Base-by-base conservation (phyloP, 176 grass and related monocot genomes). In the Guadua angustifolia region DNA sequence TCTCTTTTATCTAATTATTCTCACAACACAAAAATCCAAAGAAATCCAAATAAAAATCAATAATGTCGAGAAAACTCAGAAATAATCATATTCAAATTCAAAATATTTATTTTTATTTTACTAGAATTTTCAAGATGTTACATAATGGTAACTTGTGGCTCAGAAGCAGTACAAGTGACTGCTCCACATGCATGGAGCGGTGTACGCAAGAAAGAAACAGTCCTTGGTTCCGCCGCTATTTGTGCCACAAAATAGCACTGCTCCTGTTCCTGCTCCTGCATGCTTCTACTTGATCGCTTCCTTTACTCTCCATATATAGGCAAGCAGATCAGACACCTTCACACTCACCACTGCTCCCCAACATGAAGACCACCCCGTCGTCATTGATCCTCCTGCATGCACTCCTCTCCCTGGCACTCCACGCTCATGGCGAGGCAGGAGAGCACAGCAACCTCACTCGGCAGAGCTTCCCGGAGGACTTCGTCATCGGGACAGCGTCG, bases 401-500 rank as follows among this genome's bases (percentile, higher is more conserved):
- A 1, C 2, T 44, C 22, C 72, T 86, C 15, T 72, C 78, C 35
- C 25, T 85, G 78, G 64, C 77, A 35, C 35, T 64, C 7, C 36
- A 26, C 70, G 77, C 24, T 0, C 78, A 71, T 17, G 83, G 65
- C 72, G 8, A 45, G 62, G 42, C 5, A 9, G 84, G 77, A 9
- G 84, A 66, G 21, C 3, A 46, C 45, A 19, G 38, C 19, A 22
- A 77, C 78, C 83, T 86, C 65, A 66, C 19, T 66, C 66, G 83
- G 38, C 1, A 77, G 55, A 85, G 36, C 78, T 94, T 91, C 72
- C 88, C 92, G 13, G 16, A 26, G 86, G 86, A n/a, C 9, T 91
- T 94, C 70, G 61, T 88, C 40, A 91, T 91, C 65, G 92, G 92
- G 40, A 86, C 92, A 4, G 88, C 92, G 5, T 81, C 86, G 7